Evolutionary conservation across 176 grass and related monocot species (phyloP).

Genomic region (Aegilops umbellulata): DNA sequence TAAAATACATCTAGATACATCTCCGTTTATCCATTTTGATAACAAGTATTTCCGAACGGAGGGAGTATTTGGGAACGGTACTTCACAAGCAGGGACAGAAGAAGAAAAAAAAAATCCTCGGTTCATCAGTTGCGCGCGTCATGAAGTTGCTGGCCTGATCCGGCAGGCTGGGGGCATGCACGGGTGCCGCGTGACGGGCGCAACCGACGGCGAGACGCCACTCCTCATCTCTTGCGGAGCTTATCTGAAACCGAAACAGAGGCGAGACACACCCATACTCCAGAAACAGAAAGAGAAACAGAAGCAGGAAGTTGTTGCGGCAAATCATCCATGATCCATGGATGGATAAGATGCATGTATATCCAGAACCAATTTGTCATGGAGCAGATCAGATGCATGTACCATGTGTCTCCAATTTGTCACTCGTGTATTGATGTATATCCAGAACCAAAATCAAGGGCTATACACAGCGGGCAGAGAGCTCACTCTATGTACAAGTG

Average conservation of each 20-base stretch:
- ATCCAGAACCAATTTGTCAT: too few relatives aligned
- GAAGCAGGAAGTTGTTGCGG: too few relatives aligned
- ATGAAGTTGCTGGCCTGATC: not conserved
- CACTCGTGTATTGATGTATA: not conserved
- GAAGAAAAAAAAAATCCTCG: not conserved
- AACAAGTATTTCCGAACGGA: too few relatives aligned
- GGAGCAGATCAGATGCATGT: not conserved
- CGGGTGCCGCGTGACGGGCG: constrained; percentile 21
- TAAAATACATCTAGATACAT: too few relatives aligned
- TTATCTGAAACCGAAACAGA: not conserved
- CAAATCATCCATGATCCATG: not conserved
- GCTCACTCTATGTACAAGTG: not conserved
- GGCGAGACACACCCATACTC: too few relatives aligned
- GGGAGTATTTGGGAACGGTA: too few relatives aligned
- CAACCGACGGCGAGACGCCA: not conserved
- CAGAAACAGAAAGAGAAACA: not conserved
- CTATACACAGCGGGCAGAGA: not conserved
- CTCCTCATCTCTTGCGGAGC: not conserved
- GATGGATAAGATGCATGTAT: too few relatives aligned
- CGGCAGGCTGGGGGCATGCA: not conserved
- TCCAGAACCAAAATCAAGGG: not conserved
- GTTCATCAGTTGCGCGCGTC: not conserved
- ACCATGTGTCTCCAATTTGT: constrained; percentile 11
- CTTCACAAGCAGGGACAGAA: too few relatives aligned
- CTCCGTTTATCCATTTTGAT: too few relatives aligned